Evolutionary conservation across 495 filamentous ascomycete genomes (phyloP).

Genomic region (Neurospora sp.): DNA sequence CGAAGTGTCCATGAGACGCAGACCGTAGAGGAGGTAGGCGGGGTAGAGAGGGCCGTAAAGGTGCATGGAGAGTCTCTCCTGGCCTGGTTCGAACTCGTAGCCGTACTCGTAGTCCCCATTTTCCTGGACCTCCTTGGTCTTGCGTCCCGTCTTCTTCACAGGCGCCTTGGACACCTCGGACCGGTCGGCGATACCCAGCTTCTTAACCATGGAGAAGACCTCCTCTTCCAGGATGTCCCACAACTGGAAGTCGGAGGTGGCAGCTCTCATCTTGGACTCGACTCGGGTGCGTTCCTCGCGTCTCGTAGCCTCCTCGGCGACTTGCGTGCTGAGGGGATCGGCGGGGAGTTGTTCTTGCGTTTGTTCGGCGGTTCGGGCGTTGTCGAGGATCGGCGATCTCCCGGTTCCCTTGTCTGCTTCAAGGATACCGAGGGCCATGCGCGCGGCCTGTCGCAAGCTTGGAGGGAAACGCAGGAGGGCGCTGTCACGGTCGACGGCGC

Average conservation of each 20-base stretch:
- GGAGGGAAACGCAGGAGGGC: conserved; percentile 33
- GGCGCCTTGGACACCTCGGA: background rate
- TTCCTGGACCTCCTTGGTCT: conserved; percentile 3
- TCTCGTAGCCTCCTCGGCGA: conserved; percentile 28
- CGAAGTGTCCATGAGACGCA: conserved; percentile 49
- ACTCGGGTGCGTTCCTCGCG: conserved; percentile 33
- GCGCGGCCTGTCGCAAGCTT: conserved; percentile 28
- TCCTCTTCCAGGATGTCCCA: conserved; percentile 63
- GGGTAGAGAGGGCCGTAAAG: conserved; percentile 62
- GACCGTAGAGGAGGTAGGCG: conserved; percentile 48
- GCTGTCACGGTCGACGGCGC: conserved; percentile 18
- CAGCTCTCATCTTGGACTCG: conserved; percentile 35
- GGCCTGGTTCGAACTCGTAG: background rate
- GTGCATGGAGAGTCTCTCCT: conserved; percentile 31
- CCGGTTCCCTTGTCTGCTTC: conserved; percentile 4
- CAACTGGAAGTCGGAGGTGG: conserved; percentile 53
- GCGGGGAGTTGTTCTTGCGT: background rate
- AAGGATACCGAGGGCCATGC: conserved; percentile 24
- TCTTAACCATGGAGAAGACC: conserved; percentile 53
- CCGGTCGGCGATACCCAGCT: conserved; percentile 22
- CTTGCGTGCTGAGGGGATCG: conserved; percentile 5
- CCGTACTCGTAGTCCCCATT: background rate
- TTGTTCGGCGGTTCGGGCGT: background rate
- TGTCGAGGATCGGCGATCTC: background rate
- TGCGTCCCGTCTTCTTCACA: background rate